Evolutionary conservation across 2,329 filamentous ascomycete genomes (phyloP), one percentile per base, ranked within the genome.

Genomic region (Penicillium sp.): DNA sequence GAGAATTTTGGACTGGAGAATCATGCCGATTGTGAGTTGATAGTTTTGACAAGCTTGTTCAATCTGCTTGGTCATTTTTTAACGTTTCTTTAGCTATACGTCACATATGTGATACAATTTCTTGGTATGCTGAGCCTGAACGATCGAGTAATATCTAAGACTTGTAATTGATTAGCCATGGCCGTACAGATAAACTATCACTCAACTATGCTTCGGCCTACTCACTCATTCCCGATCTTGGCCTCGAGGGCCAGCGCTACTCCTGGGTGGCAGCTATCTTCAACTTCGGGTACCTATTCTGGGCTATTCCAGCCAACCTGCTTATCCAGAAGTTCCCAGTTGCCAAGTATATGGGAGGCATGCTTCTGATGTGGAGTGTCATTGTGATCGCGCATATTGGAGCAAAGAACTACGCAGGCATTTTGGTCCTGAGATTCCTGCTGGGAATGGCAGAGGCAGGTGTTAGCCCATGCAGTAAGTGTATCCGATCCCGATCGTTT

Each of bases 91-190:
- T 53, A 73, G 72, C 64, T 74, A 44, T 74, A 74, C 42, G 35
- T 74, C 38, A 80, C 79, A 8, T 82, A 82, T 67, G 80, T 75
- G 19, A 81, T 82, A 37, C 81, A 82, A 66, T 83, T 82, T 62
- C 75, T 83, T 28, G 79, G 71, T 72, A 58, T 53, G 64, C n/a
- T 12, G 26, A 45, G 12, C 2, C 30, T n/a, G 10, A 40, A 10
- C 30, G n/a, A 15, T 13, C n/a, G 13, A 45, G 9, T 13, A 9
- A 3, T 19, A 13, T 19, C n/a, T 0, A 2, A 7, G 2, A 30
- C 2, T 26, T 28, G 45, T 3, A 10, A 26, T 12, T 38, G 12
- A 38, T 6, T 4, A 3, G 15, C 28, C 15, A 58, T 40, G 19
- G 19, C 19, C 3, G n/a, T 26, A 4, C 55, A 73, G 72, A 73